These are phyloP conservation scores for Cryptomeria japonica DNA, from an alignment of 75 land plant species.

Conservation along the genomic window DNA sequence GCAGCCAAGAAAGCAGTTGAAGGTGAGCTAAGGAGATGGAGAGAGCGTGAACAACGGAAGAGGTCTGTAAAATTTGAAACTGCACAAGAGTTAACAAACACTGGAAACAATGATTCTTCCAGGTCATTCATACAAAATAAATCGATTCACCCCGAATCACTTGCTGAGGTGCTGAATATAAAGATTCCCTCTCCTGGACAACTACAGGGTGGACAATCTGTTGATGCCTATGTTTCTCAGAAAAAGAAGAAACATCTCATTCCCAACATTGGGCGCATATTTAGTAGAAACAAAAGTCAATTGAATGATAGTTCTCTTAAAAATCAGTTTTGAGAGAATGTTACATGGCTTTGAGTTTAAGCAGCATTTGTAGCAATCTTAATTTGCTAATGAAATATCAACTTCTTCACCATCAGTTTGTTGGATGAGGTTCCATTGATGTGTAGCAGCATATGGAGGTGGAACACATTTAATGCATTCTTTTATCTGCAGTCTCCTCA, in stretches of 20 bases:
- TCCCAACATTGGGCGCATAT: slow-evolving; percentile 53
- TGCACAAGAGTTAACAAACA: background rate
- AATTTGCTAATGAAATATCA: background rate
- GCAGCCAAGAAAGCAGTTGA: slow-evolving; percentile 88
- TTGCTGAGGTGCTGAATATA: slow-evolving; percentile 9
- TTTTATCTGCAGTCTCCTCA: background rate
- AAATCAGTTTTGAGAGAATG: slow-evolving; percentile 2
- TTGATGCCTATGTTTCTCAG: slow-evolving; percentile 2
- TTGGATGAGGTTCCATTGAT: background rate
- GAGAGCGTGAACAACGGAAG: slow-evolving; percentile 65
- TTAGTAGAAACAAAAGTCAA: slow-evolving; percentile 49
- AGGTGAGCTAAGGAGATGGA: slow-evolving; percentile 36
- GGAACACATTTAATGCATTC: background rate
- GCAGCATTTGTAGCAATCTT: background rate
- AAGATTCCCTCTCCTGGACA: background rate
- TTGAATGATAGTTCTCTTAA: slow-evolving; percentile 36
- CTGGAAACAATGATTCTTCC: slow-evolving; percentile 22
- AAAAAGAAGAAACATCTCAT: slow-evolving; percentile 38
- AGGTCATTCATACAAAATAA: slow-evolving; percentile 18
- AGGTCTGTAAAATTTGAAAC: slow-evolving; percentile 21
- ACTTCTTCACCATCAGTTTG: background rate
- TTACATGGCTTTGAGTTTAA: background rate
- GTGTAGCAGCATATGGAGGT: background rate
- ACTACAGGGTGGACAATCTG: slow-evolving; percentile 23
- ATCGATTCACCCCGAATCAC: slow-evolving; percentile 10